Conservation (phyloP, 768 basidiomycete species). For the Holtermanniella nyarrowii region DNA sequence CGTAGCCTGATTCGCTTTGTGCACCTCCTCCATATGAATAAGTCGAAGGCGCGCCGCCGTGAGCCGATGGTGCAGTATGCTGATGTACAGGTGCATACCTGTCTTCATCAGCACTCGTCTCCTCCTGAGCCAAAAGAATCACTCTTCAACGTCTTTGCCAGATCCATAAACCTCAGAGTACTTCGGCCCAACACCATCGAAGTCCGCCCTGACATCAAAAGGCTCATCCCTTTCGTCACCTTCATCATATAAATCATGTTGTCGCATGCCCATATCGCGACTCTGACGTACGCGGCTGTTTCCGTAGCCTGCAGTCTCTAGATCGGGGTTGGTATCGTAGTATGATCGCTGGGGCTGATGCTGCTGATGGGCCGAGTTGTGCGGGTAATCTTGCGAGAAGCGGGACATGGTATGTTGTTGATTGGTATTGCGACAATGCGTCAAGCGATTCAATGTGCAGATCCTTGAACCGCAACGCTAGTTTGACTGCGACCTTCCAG, state of each 20-base stretch:
- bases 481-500: too few relatives aligned
- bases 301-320: not conserved
- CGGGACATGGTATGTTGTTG: not conserved
- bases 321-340: not conserved
- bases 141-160: slow-evolving; percentile 3
- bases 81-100: slow-evolving; percentile 20
- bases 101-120: not conserved
- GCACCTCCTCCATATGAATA: too few relatives aligned
- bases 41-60: slow-evolving; percentile 1
- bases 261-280: not conserved
- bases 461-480: too few relatives aligned
- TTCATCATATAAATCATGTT: slow-evolving; percentile 15
- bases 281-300: too few relatives aligned
- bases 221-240: slow-evolving; percentile 22
- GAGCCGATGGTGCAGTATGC: slow-evolving; percentile 12
- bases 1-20: not conserved
- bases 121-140: slow-evolving; percentile 4
- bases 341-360: not conserved
- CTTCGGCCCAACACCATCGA: slow-evolving; percentile 30
- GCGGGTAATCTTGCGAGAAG: not conserved
- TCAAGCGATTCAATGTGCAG: too few relatives aligned
- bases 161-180: slow-evolving; percentile 29
- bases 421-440: too few relatives aligned
- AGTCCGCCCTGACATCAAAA: slow-evolving; percentile 34
- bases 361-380: too few relatives aligned